Conservation (phyloP, 345 rosid species). For the Clausena lansium region DNA sequence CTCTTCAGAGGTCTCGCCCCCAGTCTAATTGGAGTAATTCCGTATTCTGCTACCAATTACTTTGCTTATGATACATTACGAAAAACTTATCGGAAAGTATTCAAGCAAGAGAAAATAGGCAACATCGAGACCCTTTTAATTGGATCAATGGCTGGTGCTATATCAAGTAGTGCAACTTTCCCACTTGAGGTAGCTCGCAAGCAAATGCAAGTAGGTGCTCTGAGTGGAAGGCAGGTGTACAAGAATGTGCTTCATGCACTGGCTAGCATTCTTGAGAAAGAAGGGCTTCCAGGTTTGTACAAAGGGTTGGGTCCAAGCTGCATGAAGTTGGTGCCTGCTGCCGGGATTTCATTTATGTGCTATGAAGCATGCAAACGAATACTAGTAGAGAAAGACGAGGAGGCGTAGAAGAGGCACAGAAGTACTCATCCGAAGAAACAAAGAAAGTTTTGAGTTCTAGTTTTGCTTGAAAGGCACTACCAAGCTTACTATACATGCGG, state of each 20-base stretch:
- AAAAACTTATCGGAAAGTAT: constrained; percentile 59
- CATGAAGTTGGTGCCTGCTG: constrained; percentile 96
- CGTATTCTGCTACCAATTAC: constrained; percentile 91
- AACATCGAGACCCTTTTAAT: constrained; percentile 85
- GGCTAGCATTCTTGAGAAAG: constrained; percentile 70
- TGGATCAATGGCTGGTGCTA: constrained; percentile 84
- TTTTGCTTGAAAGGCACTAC: background rate
- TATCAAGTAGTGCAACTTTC: constrained; percentile 91
- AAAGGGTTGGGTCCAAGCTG: constrained; percentile 94
- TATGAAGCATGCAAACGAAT: constrained; percentile 93
- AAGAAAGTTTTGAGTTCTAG: background rate
- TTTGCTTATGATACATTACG: constrained; percentile 83
- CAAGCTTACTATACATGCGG: background rate
- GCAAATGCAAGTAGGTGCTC: constrained; percentile 97
- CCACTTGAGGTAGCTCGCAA: constrained; percentile 96
- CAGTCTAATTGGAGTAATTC: constrained; percentile 92
- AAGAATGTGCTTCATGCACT: constrained; percentile 83
- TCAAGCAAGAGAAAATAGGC: constrained; percentile 83
- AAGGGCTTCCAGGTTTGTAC: constrained; percentile 80
- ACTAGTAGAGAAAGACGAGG: constrained; percentile 61
- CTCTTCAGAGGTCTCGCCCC: constrained; percentile 95
- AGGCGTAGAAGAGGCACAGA: constrained; percentile 25
- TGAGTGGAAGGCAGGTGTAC: constrained; percentile 86
- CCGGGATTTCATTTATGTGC: constrained; percentile 99
- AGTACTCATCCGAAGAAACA: background rate